Base-by-base conservation (phyloP, 371 early-diverging fungal species). In the Batrachochytrium dendrobatidis region DNA sequence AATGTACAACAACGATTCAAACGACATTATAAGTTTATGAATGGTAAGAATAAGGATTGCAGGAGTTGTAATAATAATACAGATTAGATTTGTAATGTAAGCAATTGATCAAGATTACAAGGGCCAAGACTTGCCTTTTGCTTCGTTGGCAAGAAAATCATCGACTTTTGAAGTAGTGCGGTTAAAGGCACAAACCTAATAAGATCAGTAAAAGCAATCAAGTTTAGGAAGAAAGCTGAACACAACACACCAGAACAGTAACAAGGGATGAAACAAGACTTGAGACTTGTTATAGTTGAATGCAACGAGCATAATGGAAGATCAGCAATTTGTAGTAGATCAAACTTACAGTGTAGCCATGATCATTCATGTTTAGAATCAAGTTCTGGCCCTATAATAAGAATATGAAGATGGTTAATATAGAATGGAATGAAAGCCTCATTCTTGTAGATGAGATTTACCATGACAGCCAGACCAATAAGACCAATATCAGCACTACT, bases 401-500 rank as follows among this genome's bases (percentile, higher is more conserved):
- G 39, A 51, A 39, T 18, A 46, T 17, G 30, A 8, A 28, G 44
- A n/a, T 33, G 18, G 32, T 53, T 54, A 56, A 55, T 61, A 57
- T 20, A 39, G 48, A 22, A 18, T 22, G 24, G n/a, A 31, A 24
- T 10, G 48, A n/a, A 8, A 56, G 20, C 59, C 8, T n/a, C 10
- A 32, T 29, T 25, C 10, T 17, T 28, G 44, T 44, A 15, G 48
- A 44, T 34, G 34, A 53, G 8, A 32, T 35, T 26, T 85, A 94
- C 94, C 99, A 99, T 99, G 69, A 97, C 97, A 74, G 98, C 99
- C 75, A 99, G 83, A 71, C 99, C 99, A 72, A 99, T 95, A 67
- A 99, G 88, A 74, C 98, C 99, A 69, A 99, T 91, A 77, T 99
- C 98, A 83, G 92, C 95, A 77, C 91, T 91, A 46, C 20, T 34